Percentiles rank a stretch among this genome's conserved stretches.
Evolutionary conservation across 768 basidiomycete species (phyloP).

Genomic region (Collybia nuda): DNA sequence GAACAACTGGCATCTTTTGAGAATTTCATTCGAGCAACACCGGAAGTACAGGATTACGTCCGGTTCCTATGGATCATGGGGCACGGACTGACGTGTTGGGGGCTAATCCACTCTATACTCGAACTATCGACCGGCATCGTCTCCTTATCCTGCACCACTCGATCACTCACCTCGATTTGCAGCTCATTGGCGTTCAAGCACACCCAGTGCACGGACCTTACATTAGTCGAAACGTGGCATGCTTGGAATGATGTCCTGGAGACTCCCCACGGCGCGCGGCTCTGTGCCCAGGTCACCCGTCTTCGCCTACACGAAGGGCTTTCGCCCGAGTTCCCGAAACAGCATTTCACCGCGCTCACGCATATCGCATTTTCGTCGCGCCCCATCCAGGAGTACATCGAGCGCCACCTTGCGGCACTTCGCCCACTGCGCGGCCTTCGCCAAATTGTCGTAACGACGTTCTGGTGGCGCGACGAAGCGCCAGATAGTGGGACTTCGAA

Average conservation of each 20-base stretch:
- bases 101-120: constrained; percentile 9
- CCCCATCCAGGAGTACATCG: constrained; percentile 7
- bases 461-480: constrained; percentile 5
- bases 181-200: constrained; percentile 5
- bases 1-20: constrained; percentile 12
- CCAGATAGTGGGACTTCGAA: neutral
- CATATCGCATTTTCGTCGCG: constrained; percentile 14
- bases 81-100: constrained; percentile 6
- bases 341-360: constrained; percentile 8
- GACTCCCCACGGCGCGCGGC: constrained; percentile 3
- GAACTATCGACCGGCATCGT: constrained; percentile 6
- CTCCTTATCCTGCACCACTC: constrained; percentile 9
- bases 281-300: constrained; percentile 13
- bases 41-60: constrained; percentile 4
- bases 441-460: constrained; percentile 10
- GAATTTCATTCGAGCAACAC: constrained; percentile 3
- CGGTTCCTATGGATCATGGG: constrained; percentile 15
- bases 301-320: constrained; percentile 12
- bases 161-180: constrained; percentile 11
- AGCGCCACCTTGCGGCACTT: constrained; percentile 8
- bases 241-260: constrained; percentile 4
- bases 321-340: constrained; percentile 12
- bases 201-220: constrained; percentile 10
- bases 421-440: constrained; percentile 2
- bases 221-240: constrained; percentile 12